Conservation (phyloP, 257 asterid genomes). For the Primulina eburnea region DNA sequence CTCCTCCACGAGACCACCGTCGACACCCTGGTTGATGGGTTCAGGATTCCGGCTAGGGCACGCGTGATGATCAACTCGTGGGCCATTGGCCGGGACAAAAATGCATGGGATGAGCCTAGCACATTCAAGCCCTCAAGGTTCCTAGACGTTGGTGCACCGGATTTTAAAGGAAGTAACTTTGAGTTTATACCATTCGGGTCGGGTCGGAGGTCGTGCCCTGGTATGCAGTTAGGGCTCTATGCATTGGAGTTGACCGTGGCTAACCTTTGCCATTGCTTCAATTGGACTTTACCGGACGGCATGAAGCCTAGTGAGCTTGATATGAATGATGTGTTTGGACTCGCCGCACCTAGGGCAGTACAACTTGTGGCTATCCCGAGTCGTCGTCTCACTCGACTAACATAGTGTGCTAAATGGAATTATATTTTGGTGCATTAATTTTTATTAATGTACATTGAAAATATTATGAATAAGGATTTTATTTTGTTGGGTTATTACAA, state of each 20-base stretch:
- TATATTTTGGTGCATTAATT: no score
- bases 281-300: constrained; percentile 30
- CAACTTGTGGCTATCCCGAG: no score
- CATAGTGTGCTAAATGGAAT: no score
- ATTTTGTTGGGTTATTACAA: no score
- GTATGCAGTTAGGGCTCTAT: constrained; percentile 35
- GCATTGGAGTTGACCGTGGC: constrained; percentile 32
- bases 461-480: no score
- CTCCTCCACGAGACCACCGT: constrained; percentile 43
- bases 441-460: no score
- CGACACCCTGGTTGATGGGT: no score
- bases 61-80: constrained; percentile 38
- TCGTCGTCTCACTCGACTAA: no score
- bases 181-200: constrained; percentile 37
- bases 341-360: constrained; percentile 24
- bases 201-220: constrained; percentile 43
- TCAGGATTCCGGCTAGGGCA: background rate
- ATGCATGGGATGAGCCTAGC: constrained; percentile 26
- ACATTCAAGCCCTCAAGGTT: constrained; percentile 27
- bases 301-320: constrained; percentile 29
- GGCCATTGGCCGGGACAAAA: constrained; percentile 30
- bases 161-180: constrained; percentile 31
- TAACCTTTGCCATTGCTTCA: constrained; percentile 32
- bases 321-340: constrained; percentile 38
- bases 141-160: constrained; percentile 22